Evolutionary conservation across 208 protist genomes (phyloP), one percentile per base, ranked within the genome.

Genomic region (Crithidia sp.): DNA sequence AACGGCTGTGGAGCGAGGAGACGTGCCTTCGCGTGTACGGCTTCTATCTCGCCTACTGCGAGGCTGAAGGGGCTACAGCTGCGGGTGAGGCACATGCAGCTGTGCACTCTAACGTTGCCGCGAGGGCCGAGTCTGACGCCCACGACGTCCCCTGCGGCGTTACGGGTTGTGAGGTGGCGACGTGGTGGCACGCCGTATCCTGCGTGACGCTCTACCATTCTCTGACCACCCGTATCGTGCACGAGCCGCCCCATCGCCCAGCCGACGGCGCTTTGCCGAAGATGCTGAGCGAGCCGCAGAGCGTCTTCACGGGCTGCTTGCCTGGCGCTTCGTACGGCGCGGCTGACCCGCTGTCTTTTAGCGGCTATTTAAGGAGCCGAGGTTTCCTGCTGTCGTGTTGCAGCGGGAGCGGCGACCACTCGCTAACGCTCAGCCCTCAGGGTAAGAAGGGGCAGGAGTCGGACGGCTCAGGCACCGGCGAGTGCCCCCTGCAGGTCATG

Each of bases 141-240:
- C 9, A 13, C 39, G 6, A 7, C 60, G 37, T n/a, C 4, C 60
- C 45, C 6, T 53, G 44, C 16, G 68, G 68, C 3, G 44, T 73
- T 19, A 9, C 14, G 6, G 39, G 6, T 2, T 47, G 41, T 3
- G 53, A 76, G 45, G 62, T 76, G 61, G 52, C 52, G 53, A 62
- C 40, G 54, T 76, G 71, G 60, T 76, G 71, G 71, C 60, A 76
- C 44, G 71, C 71, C 5, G 40, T 76, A 16, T 68, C 61, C 36
- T 69, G 71, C 45, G 50, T 76, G 37, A 69, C 53, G 4, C 58
- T 69, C 7, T n/a, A 69, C 49, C 60, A 76, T 19, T 68, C 71
- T 7, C 16, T 76, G 16, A 69, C 37, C 45, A 54, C 36, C 8
- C 39, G 19, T 37, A 17, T 62, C 6, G 10, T 52, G 1, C 14